phyloP scores from a whole-genome alignment of 192 early-diverging fungal species.

The Coemansia sp. region DNA sequence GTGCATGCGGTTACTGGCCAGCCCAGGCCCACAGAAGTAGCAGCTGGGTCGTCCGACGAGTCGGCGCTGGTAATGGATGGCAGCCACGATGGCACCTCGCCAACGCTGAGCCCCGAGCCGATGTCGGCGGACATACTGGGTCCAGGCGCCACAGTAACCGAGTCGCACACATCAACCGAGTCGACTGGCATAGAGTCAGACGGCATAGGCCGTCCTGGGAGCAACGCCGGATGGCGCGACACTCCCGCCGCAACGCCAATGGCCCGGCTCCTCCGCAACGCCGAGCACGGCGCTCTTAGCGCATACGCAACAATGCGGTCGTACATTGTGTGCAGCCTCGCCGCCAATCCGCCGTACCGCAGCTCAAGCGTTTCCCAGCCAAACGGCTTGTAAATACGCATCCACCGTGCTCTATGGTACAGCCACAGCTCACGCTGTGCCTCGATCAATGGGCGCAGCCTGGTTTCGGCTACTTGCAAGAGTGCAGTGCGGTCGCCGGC shows the following conservation, averaged over 20 bases:
- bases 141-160: conserved; percentile 14
- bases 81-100: conserved; percentile 38
- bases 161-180: too few relatives aligned
- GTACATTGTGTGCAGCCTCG: conserved; percentile 67
- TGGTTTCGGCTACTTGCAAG: conserved; percentile 58
- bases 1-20: conserved; percentile 18
- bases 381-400: conserved; percentile 78
- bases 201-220: conserved; percentile 23
- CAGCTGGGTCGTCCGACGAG: neutral
- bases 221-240: conserved; percentile 38
- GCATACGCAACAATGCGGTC: conserved; percentile 64
- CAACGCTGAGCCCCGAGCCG: conserved; percentile 33
- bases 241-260: conserved; percentile 50
- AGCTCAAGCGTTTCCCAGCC: conserved; percentile 83
- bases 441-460: conserved; percentile 59
- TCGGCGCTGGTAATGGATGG: conserved; percentile 12
- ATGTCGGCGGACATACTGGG: conserved; percentile 38
- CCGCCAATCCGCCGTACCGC: conserved; percentile 74
- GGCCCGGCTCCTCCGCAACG: conserved; percentile 40
- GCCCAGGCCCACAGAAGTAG: conserved; percentile 26
- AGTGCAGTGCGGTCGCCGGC: conserved; percentile 56
- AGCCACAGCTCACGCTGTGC: conserved; percentile 73
- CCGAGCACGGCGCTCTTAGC: conserved; percentile 18
- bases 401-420: conserved; percentile 79
- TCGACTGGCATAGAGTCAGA: conserved; percentile 11